A percentile compares a stretch with the other conserved stretches of the same genome.
phyloP scores from a whole-genome alignment of 2,329 filamentous ascomycete genomes.

The Verticillium alfalfae region DNA sequence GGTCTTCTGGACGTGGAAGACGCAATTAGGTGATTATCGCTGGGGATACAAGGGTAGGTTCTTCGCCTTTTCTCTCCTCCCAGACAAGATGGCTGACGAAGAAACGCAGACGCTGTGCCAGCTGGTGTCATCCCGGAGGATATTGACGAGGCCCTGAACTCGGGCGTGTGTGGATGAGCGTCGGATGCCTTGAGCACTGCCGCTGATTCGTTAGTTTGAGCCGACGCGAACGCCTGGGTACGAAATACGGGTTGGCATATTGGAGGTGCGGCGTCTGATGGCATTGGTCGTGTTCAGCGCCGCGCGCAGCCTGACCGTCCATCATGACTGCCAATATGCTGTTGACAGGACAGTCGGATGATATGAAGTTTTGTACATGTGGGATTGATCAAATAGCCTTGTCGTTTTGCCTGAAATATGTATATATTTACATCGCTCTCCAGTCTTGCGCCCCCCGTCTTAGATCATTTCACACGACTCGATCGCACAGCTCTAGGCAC shows the following conservation, averaged over 20 bases:
- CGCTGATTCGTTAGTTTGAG: neutral
- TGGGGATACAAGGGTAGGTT: constrained; percentile 18
- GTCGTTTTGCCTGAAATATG: neutral
- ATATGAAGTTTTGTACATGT: neutral
- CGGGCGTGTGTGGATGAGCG: neutral
- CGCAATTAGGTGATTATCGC: constrained; percentile 21
- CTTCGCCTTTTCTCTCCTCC: neutral
- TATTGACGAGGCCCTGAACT: neutral
- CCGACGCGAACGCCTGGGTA: neutral
- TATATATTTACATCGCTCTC: neutral
- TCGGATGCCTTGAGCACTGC: neutral
- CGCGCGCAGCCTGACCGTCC: neutral
- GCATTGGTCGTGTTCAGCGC: neutral
- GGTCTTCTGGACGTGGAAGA: constrained; percentile 60
- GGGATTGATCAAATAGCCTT: neutral
- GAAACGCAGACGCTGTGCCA: neutral
- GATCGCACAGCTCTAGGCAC: no score
- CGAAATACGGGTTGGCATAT: neutral
- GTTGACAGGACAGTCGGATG: neutral
- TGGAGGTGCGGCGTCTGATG: neutral
- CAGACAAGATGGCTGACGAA: neutral
- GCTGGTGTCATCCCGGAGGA: neutral
- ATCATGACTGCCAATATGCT: neutral
- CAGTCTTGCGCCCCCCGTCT: no score
- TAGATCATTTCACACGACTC: no score